Evolutionary conservation across 2,329 filamentous ascomycete species (phyloP).

Genomic region (Talaromyces sp.): DNA sequence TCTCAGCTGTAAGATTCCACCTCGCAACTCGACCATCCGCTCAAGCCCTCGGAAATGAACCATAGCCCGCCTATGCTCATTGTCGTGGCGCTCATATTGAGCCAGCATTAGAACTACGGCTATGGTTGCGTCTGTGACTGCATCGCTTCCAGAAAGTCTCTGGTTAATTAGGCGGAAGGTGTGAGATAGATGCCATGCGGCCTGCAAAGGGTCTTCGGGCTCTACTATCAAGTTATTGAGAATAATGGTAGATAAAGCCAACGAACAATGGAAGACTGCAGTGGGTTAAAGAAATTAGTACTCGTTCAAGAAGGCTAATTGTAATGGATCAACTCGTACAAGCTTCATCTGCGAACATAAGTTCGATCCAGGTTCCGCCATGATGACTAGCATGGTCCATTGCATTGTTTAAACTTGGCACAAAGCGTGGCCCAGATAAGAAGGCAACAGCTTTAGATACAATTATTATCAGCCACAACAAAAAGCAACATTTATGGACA

Average conservation of each 20-base stretch:
- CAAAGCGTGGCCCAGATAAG: constrained; percentile 6
- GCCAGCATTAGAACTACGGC: constrained; percentile 11
- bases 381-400: constrained; percentile 1
- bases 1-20: constrained; percentile 1
- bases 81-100: constrained; percentile 11
- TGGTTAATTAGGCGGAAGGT: constrained; percentile 10
- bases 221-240: not conserved
- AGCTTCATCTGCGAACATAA: constrained; percentile 10
- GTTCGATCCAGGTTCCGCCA: not conserved
- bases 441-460: constrained; percentile 3
- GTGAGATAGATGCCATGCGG: constrained; percentile 6
- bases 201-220: not conserved
- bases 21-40: constrained; percentile 7
- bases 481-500: not conserved
- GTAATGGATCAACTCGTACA: constrained; percentile 1
- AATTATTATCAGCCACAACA: not conserved
- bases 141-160: constrained; percentile 1
- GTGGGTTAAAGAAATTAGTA: not conserved
- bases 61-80: constrained; percentile 2
- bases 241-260: constrained; percentile 6
- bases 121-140: constrained; percentile 4
- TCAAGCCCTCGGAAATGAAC: constrained; percentile 10
- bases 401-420: constrained; percentile 1
- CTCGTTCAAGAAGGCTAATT: too few relatives aligned
- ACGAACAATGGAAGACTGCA: constrained; percentile 10